Evolutionary conservation across 2,329 filamentous ascomycete genomes (phyloP).

Genomic region (Fusarium sororula): DNA sequence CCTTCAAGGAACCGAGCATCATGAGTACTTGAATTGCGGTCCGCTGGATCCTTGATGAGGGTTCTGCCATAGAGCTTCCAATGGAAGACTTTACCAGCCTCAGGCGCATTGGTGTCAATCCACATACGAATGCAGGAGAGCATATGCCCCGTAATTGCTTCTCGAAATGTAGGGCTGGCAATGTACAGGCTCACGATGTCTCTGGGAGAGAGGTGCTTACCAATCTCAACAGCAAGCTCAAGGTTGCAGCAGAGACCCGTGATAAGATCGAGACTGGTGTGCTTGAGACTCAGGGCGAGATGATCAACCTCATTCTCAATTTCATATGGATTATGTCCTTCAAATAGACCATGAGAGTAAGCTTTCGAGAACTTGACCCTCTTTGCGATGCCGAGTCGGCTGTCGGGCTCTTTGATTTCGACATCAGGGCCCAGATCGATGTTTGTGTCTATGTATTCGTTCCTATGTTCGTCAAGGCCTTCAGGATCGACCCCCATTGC

Average conservation of each 20-base stretch:
- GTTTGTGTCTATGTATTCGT: not conserved
- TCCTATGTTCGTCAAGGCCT: not conserved
- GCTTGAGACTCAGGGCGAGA: conserved; percentile 33
- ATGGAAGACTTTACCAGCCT: conserved; percentile 66
- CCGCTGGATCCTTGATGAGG: conserved; percentile 68
- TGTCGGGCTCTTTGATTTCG: conserved; percentile 1
- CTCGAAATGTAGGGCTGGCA: conserved; percentile 70
- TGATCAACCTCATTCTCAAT: conserved; percentile 14
- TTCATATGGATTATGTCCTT: conserved; percentile 43
- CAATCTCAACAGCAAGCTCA: conserved; percentile 65
- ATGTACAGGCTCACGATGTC: conserved; percentile 73
- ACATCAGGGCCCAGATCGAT: conserved; percentile 5
- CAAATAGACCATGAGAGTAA: conserved; percentile 43
- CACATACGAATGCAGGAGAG: conserved; percentile 66
- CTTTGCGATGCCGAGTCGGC: conserved; percentile 29
- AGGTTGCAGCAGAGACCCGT: conserved; percentile 54
- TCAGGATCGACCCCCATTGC: conserved; percentile 4
- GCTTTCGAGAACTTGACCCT: conserved; percentile 44
- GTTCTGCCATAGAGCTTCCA: conserved; percentile 67
- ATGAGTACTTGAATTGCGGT: conserved; percentile 49
- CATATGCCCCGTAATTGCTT: conserved; percentile 66
- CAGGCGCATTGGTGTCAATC: conserved; percentile 62
- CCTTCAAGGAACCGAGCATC: conserved; percentile 7
- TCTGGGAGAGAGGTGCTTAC: conserved; percentile 60
- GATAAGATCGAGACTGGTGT: conserved; percentile 53